Base-by-base conservation (phyloP, 495 filamentous ascomycete species). In the Chaetomidium leptoderma region DNA sequence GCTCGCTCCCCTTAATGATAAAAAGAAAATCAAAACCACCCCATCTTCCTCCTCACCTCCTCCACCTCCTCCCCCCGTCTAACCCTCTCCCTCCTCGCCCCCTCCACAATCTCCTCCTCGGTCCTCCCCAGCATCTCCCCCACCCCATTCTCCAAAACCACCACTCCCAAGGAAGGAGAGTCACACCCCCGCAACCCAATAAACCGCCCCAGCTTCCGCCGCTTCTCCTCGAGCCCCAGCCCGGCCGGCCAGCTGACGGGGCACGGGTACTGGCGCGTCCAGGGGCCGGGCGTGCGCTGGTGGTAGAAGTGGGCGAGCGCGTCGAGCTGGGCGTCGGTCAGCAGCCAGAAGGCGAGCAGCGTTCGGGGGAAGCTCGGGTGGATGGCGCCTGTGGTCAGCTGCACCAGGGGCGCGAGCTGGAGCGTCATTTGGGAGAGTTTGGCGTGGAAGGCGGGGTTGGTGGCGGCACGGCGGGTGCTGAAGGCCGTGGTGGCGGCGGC, bases 281-380 rank as follows among this genome's bases (percentile, higher is more conserved):
- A 82, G 0, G 59, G 17, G 68, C 71, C 62, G 39, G 83, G 75
- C 50, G 85, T 79, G 44, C 80, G 74, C 67, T 96, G 90, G 70
- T 91, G 85, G 71, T 90, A 93, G 68, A 87, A 86, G 36, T 76
- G 72, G 8, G 89, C 88, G 6, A 95, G 83, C 35, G 68, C 68
- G 65, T 95, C 88, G 40, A 91, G 81, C 68, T 92, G 76, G 21
- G 61, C 66, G 60, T 82, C 79, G 30, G 88, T 90, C 40, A 95
- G 80, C 24, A 93, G 82, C 75, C 86, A 88, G 76, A 84, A 91
- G 68, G 79, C 72, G 1, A 92, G 78, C 14, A 91, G 65, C 0
- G 80, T 86, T 0, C 32, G 55, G 0, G 90, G 90, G 73, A 89
- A 95, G 17, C 72, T 58, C 0, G 86, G 83, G 69, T 90, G 85